phyloP scores from a whole-genome alignment of 495 filamentous ascomycete genomes.

The Aspergillus coremiiformis region DNA sequence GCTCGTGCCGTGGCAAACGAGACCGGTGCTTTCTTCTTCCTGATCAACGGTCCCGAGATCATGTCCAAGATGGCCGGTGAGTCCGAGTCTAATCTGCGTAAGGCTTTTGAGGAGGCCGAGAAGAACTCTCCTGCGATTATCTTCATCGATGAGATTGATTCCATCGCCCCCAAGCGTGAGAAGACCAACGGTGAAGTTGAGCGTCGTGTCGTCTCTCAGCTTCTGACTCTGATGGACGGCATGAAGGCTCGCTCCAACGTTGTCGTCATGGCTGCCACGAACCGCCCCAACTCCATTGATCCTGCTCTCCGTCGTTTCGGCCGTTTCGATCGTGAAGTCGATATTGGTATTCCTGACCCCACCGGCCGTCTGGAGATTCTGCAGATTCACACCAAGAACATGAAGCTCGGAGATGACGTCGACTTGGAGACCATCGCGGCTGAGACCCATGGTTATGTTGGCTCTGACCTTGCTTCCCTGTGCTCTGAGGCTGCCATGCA shows the following conservation, averaged over 20 bases:
- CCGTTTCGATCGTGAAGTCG: conserved; percentile 96
- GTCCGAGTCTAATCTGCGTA: conserved; percentile 93
- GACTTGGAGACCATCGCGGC: conserved; percentile 94
- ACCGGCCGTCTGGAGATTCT: conserved; percentile 98
- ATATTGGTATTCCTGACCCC: conserved; percentile 95
- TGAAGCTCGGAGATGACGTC: conserved; percentile 96
- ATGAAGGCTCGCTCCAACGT: conserved; percentile 99
- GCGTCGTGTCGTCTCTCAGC: conserved; percentile 94
- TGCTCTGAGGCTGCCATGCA: conserved; percentile 99
- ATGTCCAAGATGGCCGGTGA: conserved; percentile 99
- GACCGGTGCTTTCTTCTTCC: conserved; percentile 97
- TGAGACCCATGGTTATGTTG: conserved; percentile 98
- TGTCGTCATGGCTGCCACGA: conserved; percentile 97
- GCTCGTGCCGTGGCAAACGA: conserved; percentile 97
- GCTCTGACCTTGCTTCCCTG: conserved; percentile 96
- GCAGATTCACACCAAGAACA: conserved; percentile 99
- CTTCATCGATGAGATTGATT: conserved; percentile 99
- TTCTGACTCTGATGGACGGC: conserved; percentile 97
- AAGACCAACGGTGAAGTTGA: conserved; percentile 99
- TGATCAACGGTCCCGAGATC: conserved; percentile 98
- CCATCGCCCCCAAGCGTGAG: conserved; percentile 97
- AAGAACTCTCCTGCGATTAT: conserved; percentile 99
- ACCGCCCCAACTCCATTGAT: conserved; percentile 94
- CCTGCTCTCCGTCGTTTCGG: conserved; percentile 89
- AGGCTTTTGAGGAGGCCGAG: conserved; percentile 98